These are phyloP conservation scores for Rubus idaeus DNA, from an alignment of 306 rosid species.

Conservation along the genomic window DNA sequence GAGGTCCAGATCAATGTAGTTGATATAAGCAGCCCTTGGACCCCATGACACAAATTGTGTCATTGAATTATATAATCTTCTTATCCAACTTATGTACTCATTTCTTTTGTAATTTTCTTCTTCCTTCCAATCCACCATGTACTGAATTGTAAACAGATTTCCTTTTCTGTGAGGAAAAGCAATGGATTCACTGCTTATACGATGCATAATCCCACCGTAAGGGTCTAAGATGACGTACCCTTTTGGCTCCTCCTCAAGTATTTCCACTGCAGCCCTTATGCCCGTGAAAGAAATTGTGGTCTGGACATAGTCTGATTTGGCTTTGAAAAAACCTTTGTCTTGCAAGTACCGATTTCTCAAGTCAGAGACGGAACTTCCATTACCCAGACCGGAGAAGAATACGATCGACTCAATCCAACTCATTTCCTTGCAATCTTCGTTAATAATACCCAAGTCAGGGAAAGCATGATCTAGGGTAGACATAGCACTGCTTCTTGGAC, in stretches of 20 bases:
- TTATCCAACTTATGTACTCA: conserved; percentile 60
- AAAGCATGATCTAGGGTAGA: conserved; percentile 41
- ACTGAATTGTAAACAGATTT: conserved; percentile 61
- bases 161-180: conserved; percentile 81
- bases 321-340: conserved; percentile 60
- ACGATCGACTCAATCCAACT: conserved; percentile 71
- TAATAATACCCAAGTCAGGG: conserved; percentile 43
- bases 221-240: conserved; percentile 64
- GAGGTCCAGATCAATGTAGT: conserved; percentile 74
- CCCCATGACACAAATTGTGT: conserved; percentile 56
- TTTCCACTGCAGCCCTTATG: conserved; percentile 39
- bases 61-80: conserved; percentile 57
- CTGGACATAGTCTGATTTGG: conserved; percentile 66
- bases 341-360: conserved; percentile 46
- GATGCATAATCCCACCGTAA: conserved; percentile 64
- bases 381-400: conserved; percentile 57
- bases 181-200: conserved; percentile 59
- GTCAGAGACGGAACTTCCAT: conserved; percentile 42
- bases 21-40: conserved; percentile 80
- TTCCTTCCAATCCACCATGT: conserved; percentile 60
- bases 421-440: conserved; percentile 64
- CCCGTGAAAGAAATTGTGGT: conserved; percentile 41
- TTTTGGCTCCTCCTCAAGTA: conserved; percentile 58
- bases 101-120: conserved; percentile 41
- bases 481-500: conserved; percentile 32